These are phyloP conservation scores for Calycina marina DNA, from an alignment of 2,329 filamentous ascomycete species.

Conservation along the genomic window DNA sequence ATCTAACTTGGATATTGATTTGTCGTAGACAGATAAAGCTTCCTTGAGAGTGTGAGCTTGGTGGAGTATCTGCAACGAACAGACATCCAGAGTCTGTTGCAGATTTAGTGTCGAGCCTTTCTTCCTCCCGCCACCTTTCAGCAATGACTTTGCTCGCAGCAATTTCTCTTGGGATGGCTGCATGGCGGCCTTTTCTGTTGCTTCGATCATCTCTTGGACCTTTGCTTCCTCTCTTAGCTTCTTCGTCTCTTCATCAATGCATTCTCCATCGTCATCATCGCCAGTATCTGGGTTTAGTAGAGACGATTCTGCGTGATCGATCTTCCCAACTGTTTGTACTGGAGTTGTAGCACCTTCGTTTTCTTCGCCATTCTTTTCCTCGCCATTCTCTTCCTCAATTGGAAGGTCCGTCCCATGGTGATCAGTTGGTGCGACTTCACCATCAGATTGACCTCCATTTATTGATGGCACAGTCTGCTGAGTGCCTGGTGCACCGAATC, in stretches of 20 bases:
- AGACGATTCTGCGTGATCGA: too few relatives aligned
- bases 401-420: too few relatives aligned
- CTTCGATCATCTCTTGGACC: slow-evolving; percentile 21
- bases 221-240: slow-evolving; percentile 21
- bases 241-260: slow-evolving; percentile 20
- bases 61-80: slow-evolving; percentile 11
- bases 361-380: slow-evolving; percentile 6
- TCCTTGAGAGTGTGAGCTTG: slow-evolving; percentile 29
- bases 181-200: slow-evolving; percentile 16
- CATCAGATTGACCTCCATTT: too few relatives aligned
- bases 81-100: slow-evolving; percentile 19
- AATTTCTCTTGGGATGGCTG: slow-evolving; percentile 17
- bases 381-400: slow-evolving; percentile 9
- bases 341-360: slow-evolving; percentile 4
- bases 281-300: not conserved
- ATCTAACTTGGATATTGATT: slow-evolving; percentile 25
- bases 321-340: too few relatives aligned
- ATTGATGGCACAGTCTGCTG: slow-evolving; percentile 3
- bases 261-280: slow-evolving; percentile 13
- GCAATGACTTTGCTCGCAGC: slow-evolving; percentile 21
- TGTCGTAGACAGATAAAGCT: slow-evolving; percentile 20
- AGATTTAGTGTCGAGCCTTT: slow-evolving; percentile 45
- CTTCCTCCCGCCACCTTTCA: slow-evolving; percentile 39
- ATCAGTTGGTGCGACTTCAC: too few relatives aligned
- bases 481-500: slow-evolving; percentile 18